These are phyloP conservation scores for Nicotiana paniculata DNA, from an alignment of 257 asterid genomes.

Conservation along the genomic window DNA sequence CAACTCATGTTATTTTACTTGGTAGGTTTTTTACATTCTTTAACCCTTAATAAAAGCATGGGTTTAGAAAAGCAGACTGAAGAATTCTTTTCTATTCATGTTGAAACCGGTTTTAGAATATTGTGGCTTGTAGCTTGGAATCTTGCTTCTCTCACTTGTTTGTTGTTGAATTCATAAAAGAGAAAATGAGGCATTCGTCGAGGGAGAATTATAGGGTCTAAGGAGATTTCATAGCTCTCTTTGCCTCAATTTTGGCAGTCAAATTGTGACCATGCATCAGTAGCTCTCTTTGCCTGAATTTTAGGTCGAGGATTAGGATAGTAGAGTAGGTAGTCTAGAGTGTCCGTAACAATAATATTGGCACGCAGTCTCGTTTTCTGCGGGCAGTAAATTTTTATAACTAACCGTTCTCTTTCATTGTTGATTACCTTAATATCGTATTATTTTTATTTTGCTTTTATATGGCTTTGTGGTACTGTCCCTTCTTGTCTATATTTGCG, in stretches of 20 bases:
- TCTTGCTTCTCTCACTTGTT: background rate
- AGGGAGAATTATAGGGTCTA: background rate
- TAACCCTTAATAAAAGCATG: background rate
- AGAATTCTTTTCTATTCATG: background rate
- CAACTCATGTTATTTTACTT: background rate
- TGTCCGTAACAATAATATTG: too few species aligned
- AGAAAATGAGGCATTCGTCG: background rate
- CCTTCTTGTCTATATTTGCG: too few species aligned
- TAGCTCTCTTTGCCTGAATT: too few species aligned
- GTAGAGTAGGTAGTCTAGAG: too few species aligned
- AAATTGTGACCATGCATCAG: too few species aligned
- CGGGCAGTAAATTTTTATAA: too few species aligned
- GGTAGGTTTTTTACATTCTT: background rate
- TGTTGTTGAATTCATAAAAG: background rate
- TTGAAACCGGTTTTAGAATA: background rate
- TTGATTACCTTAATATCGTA: too few species aligned
- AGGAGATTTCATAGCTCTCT: background rate
- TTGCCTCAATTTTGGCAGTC: background rate
- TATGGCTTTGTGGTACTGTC: too few species aligned
- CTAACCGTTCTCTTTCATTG: too few species aligned
- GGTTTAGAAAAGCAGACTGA: background rate
- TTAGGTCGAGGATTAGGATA: too few species aligned
- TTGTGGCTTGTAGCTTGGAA: background rate
- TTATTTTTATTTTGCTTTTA: too few species aligned
- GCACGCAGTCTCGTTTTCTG: too few species aligned